Percentiles rank a stretch among this genome's conserved stretches.
phyloP scores from a whole-genome alignment of 768 basidiomycete genomes.

The Mycena chlorophos region DNA sequence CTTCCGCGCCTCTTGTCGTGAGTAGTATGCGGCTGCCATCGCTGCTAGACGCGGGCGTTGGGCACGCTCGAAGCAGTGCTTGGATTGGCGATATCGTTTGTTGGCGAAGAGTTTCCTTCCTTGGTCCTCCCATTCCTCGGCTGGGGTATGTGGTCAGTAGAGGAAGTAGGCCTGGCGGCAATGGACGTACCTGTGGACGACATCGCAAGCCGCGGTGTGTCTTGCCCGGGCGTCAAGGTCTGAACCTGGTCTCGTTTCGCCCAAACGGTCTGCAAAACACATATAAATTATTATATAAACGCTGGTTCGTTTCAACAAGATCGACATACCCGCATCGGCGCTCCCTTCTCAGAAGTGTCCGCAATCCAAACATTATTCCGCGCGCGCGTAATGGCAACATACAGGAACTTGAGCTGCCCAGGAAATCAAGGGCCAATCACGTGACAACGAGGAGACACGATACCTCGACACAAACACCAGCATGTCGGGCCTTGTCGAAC shows the following conservation, averaged over 20 bases:
- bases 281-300: too few species aligned
- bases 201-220: conserved; percentile 43
- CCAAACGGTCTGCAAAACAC: conserved; percentile 53
- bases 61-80: conserved; percentile 48
- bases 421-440: not conserved
- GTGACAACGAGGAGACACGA: conserved; percentile 5
- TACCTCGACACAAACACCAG: conserved; percentile 59
- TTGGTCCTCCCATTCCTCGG: conserved; percentile 45
- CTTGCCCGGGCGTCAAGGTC: conserved; percentile 37
- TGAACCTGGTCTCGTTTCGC: conserved; percentile 37
- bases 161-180: not conserved
- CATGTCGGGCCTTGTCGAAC: conserved; percentile 52
- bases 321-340: conserved; percentile 53
- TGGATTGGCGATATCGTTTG: conserved; percentile 38
- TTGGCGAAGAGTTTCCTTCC: conserved; percentile 41
- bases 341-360: conserved; percentile 54
- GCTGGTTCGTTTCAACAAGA: not conserved
- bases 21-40: conserved; percentile 44
- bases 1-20: conserved; percentile 42
- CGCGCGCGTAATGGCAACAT: conserved; percentile 70
- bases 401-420: conserved; percentile 61
- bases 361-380: conserved; percentile 69
- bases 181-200: conserved; percentile 32
- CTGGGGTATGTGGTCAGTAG: not conserved
- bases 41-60: conserved; percentile 33